Base-by-base conservation (phyloP, 352 stramenopile genomes). In the Phytophthora macrochlamydospora region DNA sequence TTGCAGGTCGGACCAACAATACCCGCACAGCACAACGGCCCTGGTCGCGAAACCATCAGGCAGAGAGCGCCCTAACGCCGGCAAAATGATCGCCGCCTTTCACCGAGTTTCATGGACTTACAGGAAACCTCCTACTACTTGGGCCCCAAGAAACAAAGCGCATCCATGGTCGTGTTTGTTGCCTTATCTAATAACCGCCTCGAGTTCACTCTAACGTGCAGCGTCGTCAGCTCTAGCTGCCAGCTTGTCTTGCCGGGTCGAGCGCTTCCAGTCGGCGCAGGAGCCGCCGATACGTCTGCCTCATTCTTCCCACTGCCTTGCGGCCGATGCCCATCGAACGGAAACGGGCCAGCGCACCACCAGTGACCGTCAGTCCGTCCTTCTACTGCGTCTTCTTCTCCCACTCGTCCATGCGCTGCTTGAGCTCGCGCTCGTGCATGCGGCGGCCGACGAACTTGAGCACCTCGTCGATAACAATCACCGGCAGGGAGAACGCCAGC, bases 381-480 rank as follows among this genome's bases (percentile, higher is more conserved):
- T 28, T 78, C 58, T 81, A 81, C 59, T 77, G 70, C 48, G 62
- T 81, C 62, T 81, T 81, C 63, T 81, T 81, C 60, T 78, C 73
- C 73, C 73, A 79, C 53, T 79, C 73, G 11, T 76, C 63, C 70
- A 95, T 72, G 53, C 88, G 88, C 44, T 79, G 48, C 61, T 89
- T 77, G 37, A 95, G 74, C 69, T 95, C 88, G 9, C 79, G 79
- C 31, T 78, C 83, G 43, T 79, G 77, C 68, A 95, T 96, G 58
- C 85, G 78, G 43, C 92, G 90, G 14, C 91, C 93, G 14, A 98
- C 63, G 57, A 97, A 89, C 80, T 98, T 98, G 60, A 98, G 83
- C 42, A 98, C 83, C 72, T 98, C 95, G 67, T 98, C 95, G 62
- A 98, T 97, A 24, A 98, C 50, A 67, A 98, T 94, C 12, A 98